Conservation (phyloP, 2,329 filamentous ascomycete genomes). For the Paramyrothecium roridum region DNA sequence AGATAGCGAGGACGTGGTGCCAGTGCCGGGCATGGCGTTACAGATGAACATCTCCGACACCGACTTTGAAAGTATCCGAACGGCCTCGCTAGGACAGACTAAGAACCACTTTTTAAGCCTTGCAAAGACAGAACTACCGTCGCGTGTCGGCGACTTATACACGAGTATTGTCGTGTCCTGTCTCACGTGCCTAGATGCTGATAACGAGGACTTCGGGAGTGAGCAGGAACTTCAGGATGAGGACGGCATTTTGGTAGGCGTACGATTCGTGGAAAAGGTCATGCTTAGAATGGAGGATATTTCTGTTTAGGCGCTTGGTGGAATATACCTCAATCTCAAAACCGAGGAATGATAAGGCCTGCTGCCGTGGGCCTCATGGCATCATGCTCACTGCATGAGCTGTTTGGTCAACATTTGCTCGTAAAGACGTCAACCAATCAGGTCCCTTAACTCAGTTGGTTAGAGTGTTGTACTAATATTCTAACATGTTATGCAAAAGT, state of each 20-base stretch:
- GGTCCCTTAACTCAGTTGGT: too few species aligned
- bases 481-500: too few species aligned
- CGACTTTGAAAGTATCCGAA: slow-evolving; percentile 10
- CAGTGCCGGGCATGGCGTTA: slow-evolving; percentile 16
- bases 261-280: slow-evolving; percentile 25
- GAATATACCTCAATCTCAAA: too few species aligned
- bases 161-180: slow-evolving; percentile 27
- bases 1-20: neutral
- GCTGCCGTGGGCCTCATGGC: too few species aligned
- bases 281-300: slow-evolving; percentile 1
- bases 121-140: slow-evolving; percentile 11
- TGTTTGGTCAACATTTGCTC: too few species aligned
- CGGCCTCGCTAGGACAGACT: neutral
- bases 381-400: too few species aligned
- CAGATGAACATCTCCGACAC: slow-evolving; percentile 23
- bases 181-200: slow-evolving; percentile 26
- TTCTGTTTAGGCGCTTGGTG: neutral
- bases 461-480: too few species aligned
- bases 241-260: slow-evolving; percentile 24
- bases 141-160: slow-evolving; percentile 22
- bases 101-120: slow-evolving; percentile 11
- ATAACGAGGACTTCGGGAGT: slow-evolving; percentile 23
- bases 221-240: slow-evolving; percentile 22
- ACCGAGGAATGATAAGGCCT: too few species aligned
- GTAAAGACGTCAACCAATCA: too few species aligned